Evolutionary conservation across 371 early-diverging fungal species (phyloP).

Genomic region (Mucor racemosus): DNA sequence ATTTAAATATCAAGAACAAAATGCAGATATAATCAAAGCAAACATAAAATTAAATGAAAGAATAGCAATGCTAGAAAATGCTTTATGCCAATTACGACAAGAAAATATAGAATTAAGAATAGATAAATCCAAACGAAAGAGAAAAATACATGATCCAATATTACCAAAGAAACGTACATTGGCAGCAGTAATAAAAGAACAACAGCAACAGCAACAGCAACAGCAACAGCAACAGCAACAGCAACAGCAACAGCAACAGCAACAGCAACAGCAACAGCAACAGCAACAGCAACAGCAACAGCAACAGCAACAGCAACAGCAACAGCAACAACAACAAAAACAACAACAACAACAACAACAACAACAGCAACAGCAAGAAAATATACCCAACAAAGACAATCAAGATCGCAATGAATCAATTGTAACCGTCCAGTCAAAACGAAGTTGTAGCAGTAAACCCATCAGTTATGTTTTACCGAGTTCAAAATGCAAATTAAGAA

Average conservation of each 20-base stretch:
- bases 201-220: not conserved
- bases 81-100: constrained; percentile 10
- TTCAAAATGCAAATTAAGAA: constrained; percentile 23
- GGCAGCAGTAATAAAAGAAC: not conserved
- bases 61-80: constrained; percentile 10
- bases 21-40: constrained; percentile 13
- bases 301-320: not conserved
- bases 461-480: constrained; percentile 24
- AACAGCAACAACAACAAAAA: not conserved
- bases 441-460: constrained; percentile 12
- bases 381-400: no score
- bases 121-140: constrained; percentile 5
- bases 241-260: not conserved
- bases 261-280: not conserved
- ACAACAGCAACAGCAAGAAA: not conserved
- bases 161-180: not conserved
- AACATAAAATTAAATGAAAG: constrained; percentile 18
- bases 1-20: constrained; percentile 14
- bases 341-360: no score
- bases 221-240: not conserved
- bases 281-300: not conserved
- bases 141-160: not conserved
- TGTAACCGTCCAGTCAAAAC: not conserved
- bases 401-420: not conserved
- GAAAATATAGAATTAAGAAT: constrained; percentile 18